These are phyloP conservation scores for Epichloe uncinata DNA, from an alignment of 2,329 filamentous ascomycete species.

Conservation along the genomic window DNA sequence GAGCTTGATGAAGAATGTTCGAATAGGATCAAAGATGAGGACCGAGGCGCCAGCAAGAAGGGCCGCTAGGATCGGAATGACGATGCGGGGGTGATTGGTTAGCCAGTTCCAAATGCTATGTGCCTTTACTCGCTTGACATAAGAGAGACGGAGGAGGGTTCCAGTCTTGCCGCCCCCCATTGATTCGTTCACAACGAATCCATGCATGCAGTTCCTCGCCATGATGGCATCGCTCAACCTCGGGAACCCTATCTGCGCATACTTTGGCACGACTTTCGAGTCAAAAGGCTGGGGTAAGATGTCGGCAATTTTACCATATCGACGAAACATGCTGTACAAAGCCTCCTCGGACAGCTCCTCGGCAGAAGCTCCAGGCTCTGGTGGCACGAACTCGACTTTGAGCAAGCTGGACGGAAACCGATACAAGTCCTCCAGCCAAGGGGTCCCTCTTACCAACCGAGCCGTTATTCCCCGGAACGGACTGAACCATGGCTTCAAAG, in stretches of 20 bases:
- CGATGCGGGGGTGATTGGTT: slow-evolving; percentile 70
- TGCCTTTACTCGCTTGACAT: slow-evolving; percentile 64
- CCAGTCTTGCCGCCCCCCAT: slow-evolving; percentile 65
- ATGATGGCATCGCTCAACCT: slow-evolving; percentile 65
- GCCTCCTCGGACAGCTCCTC: slow-evolving; percentile 77
- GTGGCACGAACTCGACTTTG: slow-evolving; percentile 73
- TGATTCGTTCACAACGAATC: slow-evolving; percentile 55
- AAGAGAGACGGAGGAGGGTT: slow-evolving; percentile 69
- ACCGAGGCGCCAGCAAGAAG: slow-evolving; percentile 73
- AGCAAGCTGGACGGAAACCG: slow-evolving; percentile 65
- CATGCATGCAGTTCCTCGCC: slow-evolving; percentile 87
- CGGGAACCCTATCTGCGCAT: slow-evolving; percentile 66
- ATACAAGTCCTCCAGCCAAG: slow-evolving; percentile 89
- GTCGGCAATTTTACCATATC: slow-evolving; percentile 81
- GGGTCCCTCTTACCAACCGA: slow-evolving; percentile 65
- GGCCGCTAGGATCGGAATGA: slow-evolving; percentile 71
- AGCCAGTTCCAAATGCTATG: slow-evolving; percentile 83
- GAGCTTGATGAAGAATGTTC: slow-evolving; percentile 81
- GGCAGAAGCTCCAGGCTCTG: slow-evolving; percentile 53
- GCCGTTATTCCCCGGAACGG: slow-evolving; percentile 60
- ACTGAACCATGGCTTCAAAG: slow-evolving; percentile 81
- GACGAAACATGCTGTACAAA: slow-evolving; percentile 74
- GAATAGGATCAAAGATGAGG: slow-evolving; percentile 83
- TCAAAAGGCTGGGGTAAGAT: slow-evolving; percentile 73
- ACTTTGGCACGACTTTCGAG: slow-evolving; percentile 72